Conservation (phyloP, 2,329 filamentous ascomycete genomes). For the Stemphylium vesicarium region DNA sequence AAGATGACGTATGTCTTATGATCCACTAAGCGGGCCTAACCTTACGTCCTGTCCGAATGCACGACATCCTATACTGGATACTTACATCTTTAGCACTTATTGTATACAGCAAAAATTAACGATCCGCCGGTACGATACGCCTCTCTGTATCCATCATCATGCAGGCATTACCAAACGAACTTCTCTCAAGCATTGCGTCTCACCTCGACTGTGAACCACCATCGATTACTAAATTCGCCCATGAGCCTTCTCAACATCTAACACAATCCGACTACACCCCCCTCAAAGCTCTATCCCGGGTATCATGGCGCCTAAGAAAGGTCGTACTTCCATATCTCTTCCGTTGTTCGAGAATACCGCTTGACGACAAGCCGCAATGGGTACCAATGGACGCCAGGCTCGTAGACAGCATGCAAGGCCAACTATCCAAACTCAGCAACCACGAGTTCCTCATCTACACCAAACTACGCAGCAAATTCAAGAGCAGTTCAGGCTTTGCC, state of each 20-base stretch:
- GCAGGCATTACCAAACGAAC: slow-evolving; percentile 44
- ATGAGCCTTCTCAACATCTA: slow-evolving; percentile 39
- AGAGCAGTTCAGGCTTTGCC: slow-evolving; percentile 36
- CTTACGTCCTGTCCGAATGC: too few relatives aligned
- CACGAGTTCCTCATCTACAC: slow-evolving; percentile 44
- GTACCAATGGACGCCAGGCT: slow-evolving; percentile 43
- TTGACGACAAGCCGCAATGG: slow-evolving; percentile 42
- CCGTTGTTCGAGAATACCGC: slow-evolving; percentile 31
- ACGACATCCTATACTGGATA: too few relatives aligned
- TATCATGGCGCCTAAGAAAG: slow-evolving; percentile 42
- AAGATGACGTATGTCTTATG: background rate
- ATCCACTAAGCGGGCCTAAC: too few relatives aligned
- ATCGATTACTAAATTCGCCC: slow-evolving; percentile 39
- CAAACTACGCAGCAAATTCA: slow-evolving; percentile 43
- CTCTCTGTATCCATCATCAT: slow-evolving; percentile 12
- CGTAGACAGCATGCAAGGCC: slow-evolving; percentile 42
- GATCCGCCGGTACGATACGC: background rate
- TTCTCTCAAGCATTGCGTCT: slow-evolving; percentile 43
- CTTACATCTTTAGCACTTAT: too few relatives aligned
- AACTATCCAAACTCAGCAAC: slow-evolving; percentile 37
- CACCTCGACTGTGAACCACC: slow-evolving; percentile 42
- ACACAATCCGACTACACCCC: slow-evolving; percentile 28
- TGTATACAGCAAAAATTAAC: background rate
- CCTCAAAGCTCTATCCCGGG: slow-evolving; percentile 42
- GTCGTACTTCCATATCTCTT: slow-evolving; percentile 44